A percentile compares a stretch with the other conserved stretches of the same genome.
Evolutionary conservation across 129 eudicot genomes (phyloP).

Genomic region (Smallanthus sonchifolius): DNA sequence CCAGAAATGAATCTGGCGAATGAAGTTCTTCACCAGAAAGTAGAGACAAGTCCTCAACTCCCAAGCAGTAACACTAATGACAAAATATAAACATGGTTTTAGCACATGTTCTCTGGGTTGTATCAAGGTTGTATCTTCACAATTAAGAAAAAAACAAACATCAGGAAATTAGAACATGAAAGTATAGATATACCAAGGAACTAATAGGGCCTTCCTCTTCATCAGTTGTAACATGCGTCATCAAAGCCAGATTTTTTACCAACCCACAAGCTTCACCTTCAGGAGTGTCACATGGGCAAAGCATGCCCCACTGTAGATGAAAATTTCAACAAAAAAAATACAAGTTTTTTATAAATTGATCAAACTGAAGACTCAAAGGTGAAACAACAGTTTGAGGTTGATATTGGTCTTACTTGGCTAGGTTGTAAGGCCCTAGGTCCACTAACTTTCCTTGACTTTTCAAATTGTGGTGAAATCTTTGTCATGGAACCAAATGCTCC

Average conservation of each 20-base stretch:
- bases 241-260: slow-evolving; percentile 86
- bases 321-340: slow-evolving; percentile 6
- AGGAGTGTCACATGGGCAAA: slow-evolving; percentile 99
- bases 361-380: slow-evolving; percentile 3
- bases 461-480: slow-evolving; percentile 81
- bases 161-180: not conserved
- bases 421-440: slow-evolving; percentile 99
- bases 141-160: not conserved
- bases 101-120: not conserved
- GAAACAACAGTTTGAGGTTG: not conserved
- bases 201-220: slow-evolving; percentile 84
- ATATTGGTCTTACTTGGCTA: slow-evolving; percentile 61
- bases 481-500: slow-evolving; percentile 82
- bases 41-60: slow-evolving; percentile 77
- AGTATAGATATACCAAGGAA: slow-evolving; percentile 54
- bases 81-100: not conserved
- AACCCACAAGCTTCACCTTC: slow-evolving; percentile 99
- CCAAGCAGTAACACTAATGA: slow-evolving; percentile 66
- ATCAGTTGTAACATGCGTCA: slow-evolving; percentile 97
- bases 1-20: slow-evolving; percentile 63
- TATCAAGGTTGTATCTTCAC: not conserved
- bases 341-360: not conserved
- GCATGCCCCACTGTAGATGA: slow-evolving; percentile 88
- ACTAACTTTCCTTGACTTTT: slow-evolving; percentile 94
- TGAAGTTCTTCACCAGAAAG: slow-evolving; percentile 94